These are phyloP conservation scores for Tuber borchii DNA, from an alignment of 495 filamentous ascomycete genomes.

Conservation along the genomic window DNA sequence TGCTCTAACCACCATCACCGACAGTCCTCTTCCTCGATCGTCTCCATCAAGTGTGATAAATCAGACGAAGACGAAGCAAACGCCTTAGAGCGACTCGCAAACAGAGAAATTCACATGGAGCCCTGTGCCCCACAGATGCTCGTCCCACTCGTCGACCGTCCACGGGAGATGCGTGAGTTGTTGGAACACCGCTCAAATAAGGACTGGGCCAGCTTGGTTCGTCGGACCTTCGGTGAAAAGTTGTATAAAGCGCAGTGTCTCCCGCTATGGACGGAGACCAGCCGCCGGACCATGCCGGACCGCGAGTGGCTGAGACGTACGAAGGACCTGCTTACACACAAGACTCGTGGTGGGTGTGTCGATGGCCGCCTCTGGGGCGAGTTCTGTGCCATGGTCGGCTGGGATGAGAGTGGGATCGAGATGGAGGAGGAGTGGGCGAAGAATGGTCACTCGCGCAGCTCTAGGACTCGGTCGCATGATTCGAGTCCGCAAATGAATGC, in stretches of 20 bases:
- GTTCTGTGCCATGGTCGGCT: conserved; percentile 40
- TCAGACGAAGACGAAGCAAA: conserved; percentile 32
- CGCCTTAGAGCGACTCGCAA: background rate
- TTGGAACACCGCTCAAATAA: conserved; percentile 32
- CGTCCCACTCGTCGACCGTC: conserved; percentile 35
- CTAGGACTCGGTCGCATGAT: conserved; percentile 20
- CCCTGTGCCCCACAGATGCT: conserved; percentile 36
- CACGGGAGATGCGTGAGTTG: conserved; percentile 34
- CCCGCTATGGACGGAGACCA: conserved; percentile 33
- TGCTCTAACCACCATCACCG: conserved; percentile 38
- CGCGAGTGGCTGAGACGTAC: conserved; percentile 34
- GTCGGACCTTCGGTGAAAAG: conserved; percentile 27
- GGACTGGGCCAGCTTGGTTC: conserved; percentile 29
- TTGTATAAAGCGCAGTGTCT: conserved; percentile 30
- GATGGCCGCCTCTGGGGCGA: conserved; percentile 36
- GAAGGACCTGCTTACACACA: conserved; percentile 24
- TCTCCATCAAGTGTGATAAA: conserved; percentile 37
- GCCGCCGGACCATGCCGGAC: conserved; percentile 30
- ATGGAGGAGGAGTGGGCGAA: conserved; percentile 20
- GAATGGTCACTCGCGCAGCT: conserved; percentile 15
- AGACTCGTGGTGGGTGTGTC: conserved; percentile 29
- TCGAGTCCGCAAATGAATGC: conserved; percentile 31
- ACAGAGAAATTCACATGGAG: conserved; percentile 31
- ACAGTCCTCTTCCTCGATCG: conserved; percentile 29
- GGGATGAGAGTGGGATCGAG: conserved; percentile 27